Evolutionary conservation across 306 rosid genomes (phyloP), one percentile per base, ranked within the genome.

Genomic region (Trifolium dubium): DNA sequence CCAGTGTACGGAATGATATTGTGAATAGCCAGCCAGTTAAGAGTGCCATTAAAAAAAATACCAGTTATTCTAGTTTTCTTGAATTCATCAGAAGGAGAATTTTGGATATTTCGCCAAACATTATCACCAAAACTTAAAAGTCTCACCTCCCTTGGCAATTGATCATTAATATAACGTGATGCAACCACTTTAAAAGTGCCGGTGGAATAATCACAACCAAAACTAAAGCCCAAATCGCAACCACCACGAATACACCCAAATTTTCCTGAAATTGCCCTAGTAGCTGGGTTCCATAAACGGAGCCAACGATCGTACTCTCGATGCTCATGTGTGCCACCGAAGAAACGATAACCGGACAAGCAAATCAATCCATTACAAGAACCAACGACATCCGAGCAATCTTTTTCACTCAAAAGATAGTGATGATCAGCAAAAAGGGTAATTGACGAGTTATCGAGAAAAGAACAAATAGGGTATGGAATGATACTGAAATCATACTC

Each of bases 41-140:
- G 15, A 12, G 39, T 30, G 8, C 5, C 37, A 29, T 30, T 28
- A 0, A 28, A 58, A 11, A 11, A 12, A 39, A 58, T 39, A 13
- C 18, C 6, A 23, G 1, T 23, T 23, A 0, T 23, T 0, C 23
- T 1, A 23, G 23, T 23, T 23, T 23, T 23, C 23, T 23, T 23
- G 23, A 23, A 23, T 23, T 23, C 23, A 14, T 10, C 1, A 9
- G 11, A 6, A 0, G 67, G 67, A 6, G 35, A 62, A 62, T 3
- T n/a, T 34, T 62, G 3, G 15, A 62, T 62, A 34, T 62, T 32
- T 61, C 67, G 32, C 67, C 67, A 61, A 61, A 32, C 43, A 34
- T 14, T 61, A 34, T 32, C 46, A 34, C 28, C 46, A 0, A 35
- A 34, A 62, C 13, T 62, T 13, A 23, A 15, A 62, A 62, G 5